Base-by-base conservation (phyloP, 2,329 filamentous ascomycete genomes). In the Hypoxylon sp. region DNA sequence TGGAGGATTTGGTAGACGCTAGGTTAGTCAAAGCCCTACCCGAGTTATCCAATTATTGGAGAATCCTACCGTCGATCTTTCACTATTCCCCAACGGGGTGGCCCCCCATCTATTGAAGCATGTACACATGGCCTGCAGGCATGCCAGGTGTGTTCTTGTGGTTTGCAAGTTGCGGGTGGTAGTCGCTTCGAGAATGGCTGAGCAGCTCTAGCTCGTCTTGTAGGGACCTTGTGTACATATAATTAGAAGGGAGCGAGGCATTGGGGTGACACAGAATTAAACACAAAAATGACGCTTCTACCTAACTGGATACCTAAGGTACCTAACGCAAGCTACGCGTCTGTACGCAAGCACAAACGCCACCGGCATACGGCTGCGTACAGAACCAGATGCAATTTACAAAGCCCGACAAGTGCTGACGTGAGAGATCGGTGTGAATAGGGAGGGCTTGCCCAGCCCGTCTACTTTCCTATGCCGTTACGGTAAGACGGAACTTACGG, bases 341-440 rank as follows among this genome's bases (percentile, higher is more conserved):
- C 54, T 48, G 30, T 56, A 59, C 43, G 30, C 59, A 62, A 59
- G 51, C 51, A 59, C 59, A 56, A 24, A 56, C 51, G 47, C 58
- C 55, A 48, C 53, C 53, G 15, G 28, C 43, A 26, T 59, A 43
- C 51, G 48, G 54, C 50, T 24, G 43, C 22, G 26, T 56, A 48
- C 48, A 57, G 44, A 57, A 49, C 50, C 48, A 65, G 58, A 41
- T 46, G 48, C 46, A 61, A 59, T 48, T 53, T 52, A 54, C 65
- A 56, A 60, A 58, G 51, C 39, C 56, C 58, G 41, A 57, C 44
- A 60, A 43, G 34, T 20, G 62, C 65, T 62, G 65, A 67, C 62
- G 65, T 65, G 65, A 64, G 64, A 61, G 44, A 37, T 55, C 54
- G 47, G 62, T 62, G 62, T 62, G 46, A 62, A 58, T 64, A 60